phyloP scores from a whole-genome alignment of 345 rosid genomes.

The Eutrema heterophyllum region DNA sequence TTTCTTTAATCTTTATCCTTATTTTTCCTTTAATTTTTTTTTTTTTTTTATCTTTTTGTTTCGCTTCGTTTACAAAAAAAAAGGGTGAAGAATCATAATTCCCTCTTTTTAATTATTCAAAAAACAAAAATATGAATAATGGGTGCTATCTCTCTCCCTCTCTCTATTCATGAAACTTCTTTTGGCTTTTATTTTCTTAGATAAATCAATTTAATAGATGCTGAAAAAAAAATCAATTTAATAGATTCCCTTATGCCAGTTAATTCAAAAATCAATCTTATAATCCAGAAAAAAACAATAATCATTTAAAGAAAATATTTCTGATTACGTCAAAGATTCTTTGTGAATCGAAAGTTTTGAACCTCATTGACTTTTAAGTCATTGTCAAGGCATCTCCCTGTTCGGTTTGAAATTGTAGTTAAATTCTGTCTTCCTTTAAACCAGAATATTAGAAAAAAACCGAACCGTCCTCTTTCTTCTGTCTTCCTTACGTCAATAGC shows the following conservation, averaged over 20 bases:
- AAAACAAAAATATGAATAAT: too few relatives aligned
- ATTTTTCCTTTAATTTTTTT: not conserved
- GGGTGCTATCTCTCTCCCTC: too few relatives aligned
- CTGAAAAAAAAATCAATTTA: too few relatives aligned
- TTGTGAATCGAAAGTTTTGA: not conserved
- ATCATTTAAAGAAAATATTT: not conserved
- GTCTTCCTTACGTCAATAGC: not conserved
- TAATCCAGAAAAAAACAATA: not conserved
- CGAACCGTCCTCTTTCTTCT: too few relatives aligned
- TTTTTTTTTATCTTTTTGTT: not conserved
- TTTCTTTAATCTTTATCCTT: too few relatives aligned
- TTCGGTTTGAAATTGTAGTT: not conserved
- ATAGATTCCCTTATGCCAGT: too few relatives aligned
- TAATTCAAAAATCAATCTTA: too few relatives aligned
- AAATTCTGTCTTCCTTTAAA: too few relatives aligned
- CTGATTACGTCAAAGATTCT: not conserved
- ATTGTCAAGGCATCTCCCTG: not conserved
- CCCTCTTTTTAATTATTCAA: not conserved
- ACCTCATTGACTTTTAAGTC: too few relatives aligned
- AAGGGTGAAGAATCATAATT: not conserved
- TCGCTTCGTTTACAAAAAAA: constrained; percentile 13
- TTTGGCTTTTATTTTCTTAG: too few relatives aligned
- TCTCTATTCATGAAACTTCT: too few relatives aligned
- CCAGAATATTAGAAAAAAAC: not conserved
- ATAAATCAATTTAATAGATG: too few relatives aligned